Evolutionary conservation across 2,329 filamentous ascomycete species (phyloP).

Genomic region (Pseudohalonectria lignicola): DNA sequence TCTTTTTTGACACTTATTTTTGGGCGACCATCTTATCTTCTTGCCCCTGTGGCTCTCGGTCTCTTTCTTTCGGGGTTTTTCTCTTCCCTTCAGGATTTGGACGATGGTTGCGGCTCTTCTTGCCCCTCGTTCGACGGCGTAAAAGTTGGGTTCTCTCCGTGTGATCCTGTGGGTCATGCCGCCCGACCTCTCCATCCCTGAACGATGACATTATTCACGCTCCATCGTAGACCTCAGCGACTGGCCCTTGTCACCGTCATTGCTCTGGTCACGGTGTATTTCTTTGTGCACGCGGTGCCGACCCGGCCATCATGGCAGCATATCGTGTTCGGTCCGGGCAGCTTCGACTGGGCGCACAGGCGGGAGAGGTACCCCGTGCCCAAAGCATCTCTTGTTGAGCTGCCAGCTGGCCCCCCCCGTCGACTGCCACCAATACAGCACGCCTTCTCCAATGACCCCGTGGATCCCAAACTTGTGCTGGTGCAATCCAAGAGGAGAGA

Average conservation of each 20-base stretch:
- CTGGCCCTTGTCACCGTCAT: neutral
- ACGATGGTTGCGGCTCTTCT: too few species aligned
- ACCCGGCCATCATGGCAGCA: too few species aligned
- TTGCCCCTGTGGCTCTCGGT: too few species aligned
- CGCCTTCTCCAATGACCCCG: conserved; percentile 14
- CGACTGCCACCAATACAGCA: conserved; percentile 31
- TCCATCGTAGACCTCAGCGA: neutral
- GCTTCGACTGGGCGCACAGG: conserved; percentile 17
- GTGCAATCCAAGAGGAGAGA: conserved; percentile 20
- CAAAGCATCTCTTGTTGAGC: conserved; percentile 9
- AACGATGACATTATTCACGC: neutral
- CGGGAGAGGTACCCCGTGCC: conserved; percentile 11
- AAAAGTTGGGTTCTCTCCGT: too few species aligned
- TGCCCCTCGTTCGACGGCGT: too few species aligned
- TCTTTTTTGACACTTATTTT: too few species aligned
- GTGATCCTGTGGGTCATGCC: too few species aligned
- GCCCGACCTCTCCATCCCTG: too few species aligned
- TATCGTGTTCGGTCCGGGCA: too few species aligned
- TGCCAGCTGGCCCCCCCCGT: conserved; percentile 21
- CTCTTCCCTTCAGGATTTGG: too few species aligned
- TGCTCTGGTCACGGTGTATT: neutral
- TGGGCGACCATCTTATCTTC: too few species aligned
- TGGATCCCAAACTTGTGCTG: conserved; percentile 26
- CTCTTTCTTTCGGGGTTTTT: too few species aligned
- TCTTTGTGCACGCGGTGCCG: neutral